Percentiles rank a stretch among this genome's conserved stretches.
Evolutionary conservation across 768 basidiomycete species (phyloP).

Genomic region (Amanita exitialis): DNA sequence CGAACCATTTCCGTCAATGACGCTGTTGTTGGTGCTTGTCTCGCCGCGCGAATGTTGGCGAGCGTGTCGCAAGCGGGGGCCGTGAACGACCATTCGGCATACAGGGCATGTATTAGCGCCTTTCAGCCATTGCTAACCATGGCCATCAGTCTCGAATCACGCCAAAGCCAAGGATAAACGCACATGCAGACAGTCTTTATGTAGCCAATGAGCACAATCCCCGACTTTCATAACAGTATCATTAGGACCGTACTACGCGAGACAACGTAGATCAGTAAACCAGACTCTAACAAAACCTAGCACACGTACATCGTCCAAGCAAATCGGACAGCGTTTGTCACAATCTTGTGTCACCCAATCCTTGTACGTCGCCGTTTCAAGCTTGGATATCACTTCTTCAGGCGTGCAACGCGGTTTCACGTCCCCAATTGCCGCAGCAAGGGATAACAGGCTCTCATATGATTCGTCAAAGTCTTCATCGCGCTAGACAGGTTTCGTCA

Average conservation of each 20-base stretch:
- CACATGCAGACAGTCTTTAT: slow-evolving; percentile 67
- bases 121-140: slow-evolving; percentile 66
- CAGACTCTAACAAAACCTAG: neutral
- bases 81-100: slow-evolving; percentile 52
- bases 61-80: neutral
- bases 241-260: slow-evolving; percentile 33
- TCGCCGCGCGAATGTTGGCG: neutral
- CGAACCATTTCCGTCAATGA: neutral
- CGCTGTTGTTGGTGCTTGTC: neutral
- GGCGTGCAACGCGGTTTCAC: slow-evolving; percentile 57
- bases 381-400: slow-evolving; percentile 42
- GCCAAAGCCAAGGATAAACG: slow-evolving; percentile 11
- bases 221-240: slow-evolving; percentile 58
- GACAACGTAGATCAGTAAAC: neutral
- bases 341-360: slow-evolving; percentile 61
- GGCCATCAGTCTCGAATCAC: slow-evolving; percentile 1
- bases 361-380: slow-evolving; percentile 53
- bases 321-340: slow-evolving; percentile 75
- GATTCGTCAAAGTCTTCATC: slow-evolving; percentile 73
- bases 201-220: slow-evolving; percentile 75
- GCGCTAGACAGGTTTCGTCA: slow-evolving; percentile 29
- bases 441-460: slow-evolving; percentile 56
- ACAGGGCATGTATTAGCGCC: slow-evolving; percentile 73
- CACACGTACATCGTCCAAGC: slow-evolving; percentile 18
- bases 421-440: slow-evolving; percentile 58